Conservation (phyloP, 2,329 filamentous ascomycete species). For the Aspergillus niger region DNA sequence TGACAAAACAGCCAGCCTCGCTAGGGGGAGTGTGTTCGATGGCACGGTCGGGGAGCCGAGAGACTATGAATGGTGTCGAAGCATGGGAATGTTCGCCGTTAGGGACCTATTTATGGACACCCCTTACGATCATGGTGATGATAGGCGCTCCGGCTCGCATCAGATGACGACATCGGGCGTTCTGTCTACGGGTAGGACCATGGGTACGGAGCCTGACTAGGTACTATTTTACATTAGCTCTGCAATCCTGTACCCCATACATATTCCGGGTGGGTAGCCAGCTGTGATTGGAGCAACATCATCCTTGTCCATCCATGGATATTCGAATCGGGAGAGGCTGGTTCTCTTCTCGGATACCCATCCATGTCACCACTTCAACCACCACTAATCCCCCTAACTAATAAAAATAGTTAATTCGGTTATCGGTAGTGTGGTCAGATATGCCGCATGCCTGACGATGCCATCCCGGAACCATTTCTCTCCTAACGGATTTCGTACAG, state of each 20-base stretch:
- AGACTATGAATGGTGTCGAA: background rate
- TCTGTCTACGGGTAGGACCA: slow-evolving; percentile 1
- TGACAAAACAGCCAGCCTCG: background rate
- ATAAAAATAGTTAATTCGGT: background rate
- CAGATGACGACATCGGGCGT: slow-evolving; percentile 1
- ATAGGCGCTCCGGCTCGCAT: background rate
- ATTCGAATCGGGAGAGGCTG: background rate
- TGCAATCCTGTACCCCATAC: slow-evolving; percentile 3
- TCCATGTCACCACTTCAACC: background rate
- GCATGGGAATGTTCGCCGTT: background rate
- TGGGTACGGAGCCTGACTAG: slow-evolving; percentile 4
- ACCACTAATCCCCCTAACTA: background rate
- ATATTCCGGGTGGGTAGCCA: background rate
- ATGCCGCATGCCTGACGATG: background rate
- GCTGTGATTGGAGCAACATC: background rate
- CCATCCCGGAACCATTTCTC: background rate
- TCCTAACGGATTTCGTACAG: background rate
- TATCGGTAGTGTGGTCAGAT: background rate
- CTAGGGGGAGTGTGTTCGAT: background rate
- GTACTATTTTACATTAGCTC: slow-evolving; percentile 3
- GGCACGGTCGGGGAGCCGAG: background rate
- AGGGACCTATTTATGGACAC: slow-evolving; percentile 4
- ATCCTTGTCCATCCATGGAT: background rate
- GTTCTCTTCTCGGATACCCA: background rate
- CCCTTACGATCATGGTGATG: background rate